Conservation (phyloP, 148 eudicot genomes). For the Chenopodium berlandieri region DNA sequence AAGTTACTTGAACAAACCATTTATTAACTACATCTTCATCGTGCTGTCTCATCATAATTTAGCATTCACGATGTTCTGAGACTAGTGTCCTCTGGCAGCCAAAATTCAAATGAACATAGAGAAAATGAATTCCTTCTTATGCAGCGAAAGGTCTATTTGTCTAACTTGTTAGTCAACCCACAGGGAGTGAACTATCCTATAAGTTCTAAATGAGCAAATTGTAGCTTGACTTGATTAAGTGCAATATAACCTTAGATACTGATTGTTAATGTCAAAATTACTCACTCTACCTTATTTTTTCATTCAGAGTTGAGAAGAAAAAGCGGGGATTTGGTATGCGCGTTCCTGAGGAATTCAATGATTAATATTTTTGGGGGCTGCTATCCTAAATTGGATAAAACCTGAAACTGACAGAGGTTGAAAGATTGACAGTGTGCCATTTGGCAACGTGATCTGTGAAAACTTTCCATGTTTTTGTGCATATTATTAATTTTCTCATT, state of each 20-base stretch:
- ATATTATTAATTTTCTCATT: conserved; percentile 9
- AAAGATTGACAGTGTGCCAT: neutral
- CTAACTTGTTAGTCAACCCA: neutral
- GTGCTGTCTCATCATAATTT: neutral
- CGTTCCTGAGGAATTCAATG: conserved; percentile 36
- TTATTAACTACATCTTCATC: neutral
- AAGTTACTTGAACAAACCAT: neutral
- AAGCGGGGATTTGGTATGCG: conserved; percentile 86
- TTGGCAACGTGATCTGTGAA: conserved; percentile 5
- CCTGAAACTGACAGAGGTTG: neutral
- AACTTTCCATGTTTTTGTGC: neutral
- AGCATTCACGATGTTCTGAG: neutral
- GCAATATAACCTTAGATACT: neutral
- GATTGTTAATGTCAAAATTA: neutral
- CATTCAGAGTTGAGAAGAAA: conserved; percentile 63
- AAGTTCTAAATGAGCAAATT: neutral
- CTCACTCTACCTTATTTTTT: conserved; percentile 7
- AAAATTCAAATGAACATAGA: neutral
- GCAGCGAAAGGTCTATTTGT: neutral
- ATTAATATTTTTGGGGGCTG: conserved; percentile 7
- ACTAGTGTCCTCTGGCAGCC: neutral
- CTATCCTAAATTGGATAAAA: neutral
- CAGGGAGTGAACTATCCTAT: neutral
- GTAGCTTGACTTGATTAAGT: neutral
- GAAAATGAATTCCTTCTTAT: neutral